phyloP scores from a whole-genome alignment of 306 rosid species.

The Quillaja saponaria region DNA sequence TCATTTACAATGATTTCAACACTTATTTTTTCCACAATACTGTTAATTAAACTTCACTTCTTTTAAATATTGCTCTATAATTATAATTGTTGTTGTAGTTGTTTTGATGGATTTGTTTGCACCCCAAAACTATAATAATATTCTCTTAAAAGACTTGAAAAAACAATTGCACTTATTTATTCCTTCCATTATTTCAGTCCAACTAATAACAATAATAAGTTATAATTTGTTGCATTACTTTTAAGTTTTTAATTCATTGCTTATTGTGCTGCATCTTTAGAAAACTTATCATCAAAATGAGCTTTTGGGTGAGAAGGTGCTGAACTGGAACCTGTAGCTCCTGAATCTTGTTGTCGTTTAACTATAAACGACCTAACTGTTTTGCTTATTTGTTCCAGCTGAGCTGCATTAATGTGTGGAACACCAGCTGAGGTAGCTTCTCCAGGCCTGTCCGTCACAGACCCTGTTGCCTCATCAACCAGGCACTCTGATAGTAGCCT shows the following conservation, averaged over 20 bases:
- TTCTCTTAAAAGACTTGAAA: too few relatives aligned
- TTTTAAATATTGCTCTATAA: too few relatives aligned
- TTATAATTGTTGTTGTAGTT: not conserved
- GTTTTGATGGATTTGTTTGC: not conserved
- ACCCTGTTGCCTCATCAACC: slow-evolving; percentile 83
- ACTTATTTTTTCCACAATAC: too few relatives aligned
- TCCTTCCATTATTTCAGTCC: too few relatives aligned
- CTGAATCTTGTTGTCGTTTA: slow-evolving; percentile 75
- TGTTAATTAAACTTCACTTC: too few relatives aligned
- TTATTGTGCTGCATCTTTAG: slow-evolving; percentile 72
- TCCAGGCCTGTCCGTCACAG: slow-evolving; percentile 54
- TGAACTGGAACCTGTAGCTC: slow-evolving; percentile 50
- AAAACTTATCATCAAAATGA: slow-evolving; percentile 73
- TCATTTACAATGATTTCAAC: too few relatives aligned
- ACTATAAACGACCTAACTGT: slow-evolving; percentile 78
- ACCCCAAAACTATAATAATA: not conserved
- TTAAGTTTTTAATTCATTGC: slow-evolving; percentile 18
- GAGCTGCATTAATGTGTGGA: slow-evolving; percentile 72
- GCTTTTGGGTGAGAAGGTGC: slow-evolving; percentile 61
- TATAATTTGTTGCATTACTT: not conserved
- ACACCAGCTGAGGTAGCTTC: slow-evolving; percentile 47
- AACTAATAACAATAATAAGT: not conserved
- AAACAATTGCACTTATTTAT: too few relatives aligned
- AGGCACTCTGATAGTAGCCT: slow-evolving; percentile 81
- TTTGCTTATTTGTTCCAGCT: slow-evolving; percentile 83